Percentiles rank a stretch among this genome's conserved stretches.
Conservation (phyloP, 441 rosid genomes). For the Erysimum cheiri region DNA sequence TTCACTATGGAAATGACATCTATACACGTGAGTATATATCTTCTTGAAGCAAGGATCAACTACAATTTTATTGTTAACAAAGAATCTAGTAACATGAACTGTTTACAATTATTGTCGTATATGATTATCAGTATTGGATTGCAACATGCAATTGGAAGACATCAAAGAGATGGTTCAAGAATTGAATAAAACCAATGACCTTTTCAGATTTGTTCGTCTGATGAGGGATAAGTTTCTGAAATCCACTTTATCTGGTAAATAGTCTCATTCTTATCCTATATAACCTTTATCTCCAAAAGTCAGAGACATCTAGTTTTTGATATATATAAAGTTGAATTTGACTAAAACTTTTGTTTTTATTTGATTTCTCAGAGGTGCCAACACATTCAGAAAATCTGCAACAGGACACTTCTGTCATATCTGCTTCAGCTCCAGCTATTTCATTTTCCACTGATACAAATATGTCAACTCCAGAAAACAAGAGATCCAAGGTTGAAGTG, state of each 20-base stretch:
- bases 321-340: constrained; percentile 15
- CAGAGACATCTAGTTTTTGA: neutral
- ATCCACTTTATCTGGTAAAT: constrained; percentile 38
- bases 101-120: constrained; percentile 24
- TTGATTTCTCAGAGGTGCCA: constrained; percentile 51
- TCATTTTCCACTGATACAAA: constrained; percentile 64
- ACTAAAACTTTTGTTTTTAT: constrained; percentile 30
- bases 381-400: constrained; percentile 47
- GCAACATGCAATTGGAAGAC: constrained; percentile 66
- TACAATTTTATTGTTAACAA: constrained; percentile 13
- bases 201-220: constrained; percentile 42
- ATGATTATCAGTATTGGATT: constrained; percentile 72
- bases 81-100: constrained; percentile 15
- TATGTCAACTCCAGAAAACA: constrained; percentile 57
- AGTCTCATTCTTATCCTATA: neutral
- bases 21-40: constrained; percentile 66
- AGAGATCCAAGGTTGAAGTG: constrained; percentile 45
- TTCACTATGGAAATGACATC: constrained; percentile 68
- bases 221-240: constrained; percentile 40
- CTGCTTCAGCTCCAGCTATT: constrained; percentile 66
- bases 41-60: neutral
- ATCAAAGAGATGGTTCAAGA: constrained; percentile 46
- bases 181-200: constrained; percentile 43
- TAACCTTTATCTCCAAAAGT: neutral
- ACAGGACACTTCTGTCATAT: constrained; percentile 61